Evolutionary conservation across 345 rosid species (phyloP).

Genomic region (Syzygium grande): DNA sequence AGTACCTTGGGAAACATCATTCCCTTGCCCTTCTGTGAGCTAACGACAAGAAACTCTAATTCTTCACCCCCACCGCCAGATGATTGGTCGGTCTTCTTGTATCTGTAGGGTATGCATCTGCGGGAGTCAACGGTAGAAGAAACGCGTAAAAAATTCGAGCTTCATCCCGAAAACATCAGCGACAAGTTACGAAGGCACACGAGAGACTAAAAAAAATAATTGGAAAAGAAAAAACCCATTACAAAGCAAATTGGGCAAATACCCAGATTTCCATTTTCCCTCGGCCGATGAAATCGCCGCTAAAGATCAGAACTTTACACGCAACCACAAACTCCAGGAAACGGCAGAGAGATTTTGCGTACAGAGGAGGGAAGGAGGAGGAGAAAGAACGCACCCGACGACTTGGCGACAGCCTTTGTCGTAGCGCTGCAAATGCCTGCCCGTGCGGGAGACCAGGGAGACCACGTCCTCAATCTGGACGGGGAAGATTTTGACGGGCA

Average conservation of each 20-base stretch:
- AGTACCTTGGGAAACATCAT: conserved; percentile 55
- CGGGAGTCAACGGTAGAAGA: not conserved
- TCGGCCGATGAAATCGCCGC: not conserved
- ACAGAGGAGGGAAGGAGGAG: not conserved
- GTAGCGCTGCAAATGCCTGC: conserved; percentile 64
- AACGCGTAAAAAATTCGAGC: not conserved
- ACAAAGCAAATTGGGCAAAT: not conserved
- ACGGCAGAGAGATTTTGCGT: not conserved
- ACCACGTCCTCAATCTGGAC: conserved; percentile 32
- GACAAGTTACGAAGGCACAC: not conserved
- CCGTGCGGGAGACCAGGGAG: conserved; percentile 49
- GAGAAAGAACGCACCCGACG: conserved; percentile 47
- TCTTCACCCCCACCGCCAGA: conserved; percentile 5
- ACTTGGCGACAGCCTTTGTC: conserved; percentile 52
- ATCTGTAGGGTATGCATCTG: conserved; percentile 65
- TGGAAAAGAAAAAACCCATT: too few relatives aligned
- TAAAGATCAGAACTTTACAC: not conserved
- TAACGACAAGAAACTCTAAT: conserved; percentile 46
- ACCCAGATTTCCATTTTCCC: not conserved
- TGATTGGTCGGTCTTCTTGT: conserved; percentile 2
- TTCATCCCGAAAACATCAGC: not conserved
- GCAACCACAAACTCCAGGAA: not conserved
- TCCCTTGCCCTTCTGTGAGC: conserved; percentile 50
- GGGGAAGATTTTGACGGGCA: conserved; percentile 21
- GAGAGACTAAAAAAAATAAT: not conserved